phyloP scores from a whole-genome alignment of 2,329 filamentous ascomycete species.

The Sporothrix protearum region DNA sequence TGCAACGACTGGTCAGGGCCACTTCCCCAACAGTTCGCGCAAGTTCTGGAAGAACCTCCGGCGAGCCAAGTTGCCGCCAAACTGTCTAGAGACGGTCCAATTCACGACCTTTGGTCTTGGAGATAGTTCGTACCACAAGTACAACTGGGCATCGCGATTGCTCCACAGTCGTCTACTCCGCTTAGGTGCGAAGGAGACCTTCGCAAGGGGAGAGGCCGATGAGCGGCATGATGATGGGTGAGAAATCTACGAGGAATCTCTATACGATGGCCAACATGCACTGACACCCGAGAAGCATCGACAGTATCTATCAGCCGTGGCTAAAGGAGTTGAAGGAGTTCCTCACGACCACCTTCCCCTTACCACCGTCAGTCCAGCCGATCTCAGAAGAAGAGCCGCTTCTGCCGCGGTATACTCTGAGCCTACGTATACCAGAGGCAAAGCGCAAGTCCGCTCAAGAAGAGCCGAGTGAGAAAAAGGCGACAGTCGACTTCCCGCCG shows the following conservation, averaged over 20 bases:
- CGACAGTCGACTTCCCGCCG: constrained; percentile 28
- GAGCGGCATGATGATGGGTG: constrained; percentile 92
- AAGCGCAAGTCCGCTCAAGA: neutral
- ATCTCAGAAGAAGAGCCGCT: constrained; percentile 72
- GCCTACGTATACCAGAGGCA: constrained; percentile 17
- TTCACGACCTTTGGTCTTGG: constrained; percentile 90
- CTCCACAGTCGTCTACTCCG: constrained; percentile 79
- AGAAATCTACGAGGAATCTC: constrained; percentile 29
- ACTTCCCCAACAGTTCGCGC: constrained; percentile 79
- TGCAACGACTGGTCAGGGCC: constrained; percentile 92
- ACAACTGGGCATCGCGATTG: constrained; percentile 90
- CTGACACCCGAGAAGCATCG: constrained; percentile 53
- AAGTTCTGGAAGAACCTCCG: constrained; percentile 82
- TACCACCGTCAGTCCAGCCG: constrained; percentile 62
- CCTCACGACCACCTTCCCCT: constrained; percentile 64
- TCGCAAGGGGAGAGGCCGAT: constrained; percentile 80
- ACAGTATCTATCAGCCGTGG: constrained; percentile 80
- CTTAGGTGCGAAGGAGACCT: constrained; percentile 74
- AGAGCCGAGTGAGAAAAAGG: neutral
- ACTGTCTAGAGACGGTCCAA: constrained; percentile 62
- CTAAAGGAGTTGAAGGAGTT: constrained; percentile 61
- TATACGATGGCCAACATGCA: neutral
- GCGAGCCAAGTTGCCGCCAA: constrained; percentile 69
- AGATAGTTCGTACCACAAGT: constrained; percentile 93
- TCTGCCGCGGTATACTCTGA: constrained; percentile 63